Evolutionary conservation across 2,329 filamentous ascomycete genomes (phyloP), one percentile per base, ranked within the genome.

Genomic region (Didymella keratinophila): DNA sequence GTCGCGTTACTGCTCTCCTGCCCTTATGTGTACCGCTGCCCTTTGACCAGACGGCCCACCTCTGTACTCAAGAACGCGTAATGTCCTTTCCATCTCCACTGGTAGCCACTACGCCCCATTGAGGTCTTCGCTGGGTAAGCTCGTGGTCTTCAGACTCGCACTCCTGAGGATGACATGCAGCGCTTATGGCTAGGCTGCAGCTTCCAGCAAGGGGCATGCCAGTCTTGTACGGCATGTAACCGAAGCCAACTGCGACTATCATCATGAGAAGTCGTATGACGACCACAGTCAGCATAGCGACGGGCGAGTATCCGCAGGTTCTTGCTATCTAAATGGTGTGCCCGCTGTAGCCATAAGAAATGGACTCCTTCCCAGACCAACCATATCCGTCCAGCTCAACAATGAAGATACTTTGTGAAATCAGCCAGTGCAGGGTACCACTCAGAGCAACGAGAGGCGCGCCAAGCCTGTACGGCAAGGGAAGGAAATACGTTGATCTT

Each of bases 201-300:
- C 81, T 93, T 62, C 90, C 89, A 21, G 89, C 93, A 80, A 94
- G 92, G 75, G 91, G 90, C 60, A 93, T 93, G 61, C 83, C 93
- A n/a, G 89, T 89, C 11, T 82, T 93, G 14, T 91, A 90, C 1
- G 89, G 90, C 2, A 89, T 88, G 0, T 92, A 93, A 75, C 90
- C 91, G 32, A 82, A 81, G 71, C 87, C 62, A 28, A 72, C 8
- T 2, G 62, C n/a, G 4, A 72, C 44, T 60, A 69, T 64, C 12
- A 67, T 10, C 1, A 45, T 28, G 9, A 56, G 62, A 11, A 69
- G 10, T 3, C 42, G 21, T 4, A 72, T 34, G 14, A 64, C 61
- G 3, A 61, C 32, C 7, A 25, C 23, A 25, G n/a, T n/a, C 1
- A 70, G 46, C 8, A 72, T 68, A 2, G 71, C 66, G 16, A 68